Conservation (phyloP, 106 monocot genomes). For the Dendrobium nobile region DNA sequence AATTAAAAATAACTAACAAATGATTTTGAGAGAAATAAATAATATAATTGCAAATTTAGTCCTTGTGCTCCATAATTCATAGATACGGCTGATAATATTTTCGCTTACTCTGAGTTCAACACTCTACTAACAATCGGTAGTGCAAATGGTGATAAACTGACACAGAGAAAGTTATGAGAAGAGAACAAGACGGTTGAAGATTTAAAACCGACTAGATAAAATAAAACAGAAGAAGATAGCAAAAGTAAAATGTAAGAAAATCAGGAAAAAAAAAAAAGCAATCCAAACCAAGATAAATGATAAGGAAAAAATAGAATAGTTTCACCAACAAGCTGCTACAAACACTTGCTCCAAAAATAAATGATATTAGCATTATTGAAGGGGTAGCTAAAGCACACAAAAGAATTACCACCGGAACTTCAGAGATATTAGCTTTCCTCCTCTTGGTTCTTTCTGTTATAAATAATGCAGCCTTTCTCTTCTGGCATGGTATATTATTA, state of each 20-base stretch:
- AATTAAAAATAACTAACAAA: too few species aligned
- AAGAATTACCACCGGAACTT: conserved; percentile 24
- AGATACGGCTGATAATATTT: too few species aligned
- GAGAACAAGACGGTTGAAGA: not conserved
- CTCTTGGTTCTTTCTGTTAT: conserved; percentile 34
- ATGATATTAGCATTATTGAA: not conserved
- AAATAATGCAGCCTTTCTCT: conserved; percentile 31
- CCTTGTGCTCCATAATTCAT: too few species aligned
- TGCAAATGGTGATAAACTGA: not conserved
- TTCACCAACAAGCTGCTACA: not conserved
- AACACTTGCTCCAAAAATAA: not conserved
- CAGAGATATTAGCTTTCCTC: conserved; percentile 35
- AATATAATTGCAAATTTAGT: too few species aligned
- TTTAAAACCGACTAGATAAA: not conserved
- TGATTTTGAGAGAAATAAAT: too few species aligned
- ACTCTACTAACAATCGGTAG: too few species aligned
- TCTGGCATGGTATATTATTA: conserved; percentile 22
- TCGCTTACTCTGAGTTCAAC: too few species aligned
- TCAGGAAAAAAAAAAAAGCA: not conserved
- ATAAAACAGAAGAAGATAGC: not conserved
- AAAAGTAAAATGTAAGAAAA: not conserved
- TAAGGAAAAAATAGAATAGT: not conserved
- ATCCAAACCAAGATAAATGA: not conserved
- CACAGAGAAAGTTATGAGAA: not conserved
- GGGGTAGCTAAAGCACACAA: not conserved